These are phyloP conservation scores for Aureobasidium namibiae DNA, from an alignment of 2,329 filamentous ascomycete species.

Conservation along the genomic window DNA sequence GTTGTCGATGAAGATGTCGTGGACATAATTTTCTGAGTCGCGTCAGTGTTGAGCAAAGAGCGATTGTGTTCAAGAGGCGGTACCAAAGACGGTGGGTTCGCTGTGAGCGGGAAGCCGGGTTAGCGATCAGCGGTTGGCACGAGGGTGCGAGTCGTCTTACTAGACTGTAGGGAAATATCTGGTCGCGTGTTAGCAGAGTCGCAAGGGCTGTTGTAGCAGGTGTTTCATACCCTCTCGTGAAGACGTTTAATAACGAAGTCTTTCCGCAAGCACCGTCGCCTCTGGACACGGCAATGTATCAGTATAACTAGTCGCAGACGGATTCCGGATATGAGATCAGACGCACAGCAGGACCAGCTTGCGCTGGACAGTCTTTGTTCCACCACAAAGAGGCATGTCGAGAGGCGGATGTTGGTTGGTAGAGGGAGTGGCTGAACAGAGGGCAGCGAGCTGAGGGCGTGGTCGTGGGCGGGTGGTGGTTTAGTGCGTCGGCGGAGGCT, in stretches of 20 bases:
- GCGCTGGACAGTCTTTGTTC: slow-evolving; percentile 72
- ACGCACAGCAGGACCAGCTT: slow-evolving; percentile 90
- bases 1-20: slow-evolving; percentile 97
- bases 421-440: neutral
- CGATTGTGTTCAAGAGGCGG: slow-evolving; percentile 16
- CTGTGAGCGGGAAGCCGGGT: slow-evolving; percentile 29
- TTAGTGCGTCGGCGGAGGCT: neutral
- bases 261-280: slow-evolving; percentile 96
- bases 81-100: slow-evolving; percentile 87
- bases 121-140: slow-evolving; percentile 4
- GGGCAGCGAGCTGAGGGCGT: neutral
- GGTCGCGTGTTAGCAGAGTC: slow-evolving; percentile 11
- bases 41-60: neutral
- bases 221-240: slow-evolving; percentile 75
- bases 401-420: neutral
- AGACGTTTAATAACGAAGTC: slow-evolving; percentile 94
- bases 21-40: slow-evolving; percentile 81
- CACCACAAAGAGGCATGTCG: slow-evolving; percentile 41
- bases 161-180: slow-evolving; percentile 98
- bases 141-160: slow-evolving; percentile 37
- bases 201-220: neutral
- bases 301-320: slow-evolving; percentile 12
- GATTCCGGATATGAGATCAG: slow-evolving; percentile 17
- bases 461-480: neutral
- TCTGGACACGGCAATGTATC: slow-evolving; percentile 40